These are phyloP conservation scores for Aspergillus coremiiformis DNA, from an alignment of 495 filamentous ascomycete genomes.

Conservation along the genomic window DNA sequence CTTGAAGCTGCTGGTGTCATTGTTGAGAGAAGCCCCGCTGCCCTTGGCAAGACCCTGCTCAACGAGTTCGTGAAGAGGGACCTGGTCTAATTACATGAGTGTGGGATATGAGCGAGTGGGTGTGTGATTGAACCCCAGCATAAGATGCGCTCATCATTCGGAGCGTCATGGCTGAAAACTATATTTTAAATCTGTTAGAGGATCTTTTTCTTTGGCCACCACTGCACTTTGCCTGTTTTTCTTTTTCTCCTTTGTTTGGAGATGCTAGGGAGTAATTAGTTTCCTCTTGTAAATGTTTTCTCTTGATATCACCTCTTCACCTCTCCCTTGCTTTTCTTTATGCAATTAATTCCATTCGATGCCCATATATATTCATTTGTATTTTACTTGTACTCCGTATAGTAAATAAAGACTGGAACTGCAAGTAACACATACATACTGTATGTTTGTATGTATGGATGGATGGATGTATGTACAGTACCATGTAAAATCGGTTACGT, in stretches of 20 bases:
- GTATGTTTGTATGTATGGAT: too few species aligned
- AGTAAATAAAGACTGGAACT: too few species aligned
- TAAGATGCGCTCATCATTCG: background rate
- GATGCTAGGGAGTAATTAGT: slow-evolving; percentile 23
- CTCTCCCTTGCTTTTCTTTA: background rate
- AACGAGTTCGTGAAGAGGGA: slow-evolving; percentile 94
- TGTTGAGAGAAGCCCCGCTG: slow-evolving; percentile 90
- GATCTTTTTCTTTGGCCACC: slow-evolving; percentile 12
- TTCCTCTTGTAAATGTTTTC: slow-evolving; percentile 17
- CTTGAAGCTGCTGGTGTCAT: slow-evolving; percentile 89
- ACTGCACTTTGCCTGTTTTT: slow-evolving; percentile 17
- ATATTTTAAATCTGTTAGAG: slow-evolving; percentile 11
- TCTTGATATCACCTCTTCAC: background rate
- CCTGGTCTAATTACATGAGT: slow-evolving; percentile 58
- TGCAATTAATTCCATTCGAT: background rate
- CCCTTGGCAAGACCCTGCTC: slow-evolving; percentile 84
- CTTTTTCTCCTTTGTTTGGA: slow-evolving; percentile 20
- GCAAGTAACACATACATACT: too few species aligned
- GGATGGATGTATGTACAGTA: too few species aligned
- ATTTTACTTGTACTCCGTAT: too few species aligned
- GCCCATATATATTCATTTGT: too few species aligned
- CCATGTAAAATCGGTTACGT: too few species aligned
- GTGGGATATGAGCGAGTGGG: background rate
- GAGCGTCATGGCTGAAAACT: slow-evolving; percentile 1
- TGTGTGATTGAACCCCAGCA: background rate